These are phyloP conservation scores for Kurtzmaniella quercitrusa DNA, from an alignment of 1,139 yeast species.

Conservation along the genomic window DNA sequence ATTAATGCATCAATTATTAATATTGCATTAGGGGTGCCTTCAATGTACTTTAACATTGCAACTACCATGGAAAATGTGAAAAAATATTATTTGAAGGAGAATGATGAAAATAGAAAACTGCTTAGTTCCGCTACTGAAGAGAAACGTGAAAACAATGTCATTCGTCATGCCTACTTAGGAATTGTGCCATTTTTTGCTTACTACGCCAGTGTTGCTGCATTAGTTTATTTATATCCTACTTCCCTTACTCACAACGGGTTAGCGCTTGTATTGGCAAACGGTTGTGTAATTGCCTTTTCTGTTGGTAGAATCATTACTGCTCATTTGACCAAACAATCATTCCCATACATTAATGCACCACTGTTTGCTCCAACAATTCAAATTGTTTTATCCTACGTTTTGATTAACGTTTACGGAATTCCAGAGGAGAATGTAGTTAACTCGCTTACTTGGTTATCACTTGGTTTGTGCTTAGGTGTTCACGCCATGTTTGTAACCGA, in stretches of 20 bases:
- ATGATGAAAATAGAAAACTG: constrained; percentile 4
- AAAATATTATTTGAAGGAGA: constrained; percentile 34
- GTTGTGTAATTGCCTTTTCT: constrained; percentile 71
- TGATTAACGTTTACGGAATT: constrained; percentile 36
- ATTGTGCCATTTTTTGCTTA: constrained; percentile 67
- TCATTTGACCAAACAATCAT: constrained; percentile 74
- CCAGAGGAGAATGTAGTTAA: constrained; percentile 35
- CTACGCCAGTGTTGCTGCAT: constrained; percentile 50
- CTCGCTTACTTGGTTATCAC: constrained; percentile 63
- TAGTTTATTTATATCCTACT: constrained; percentile 47
- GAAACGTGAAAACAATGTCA: constrained; percentile 18
- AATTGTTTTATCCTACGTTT: constrained; percentile 36
- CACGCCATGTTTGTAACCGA: constrained; percentile 80
- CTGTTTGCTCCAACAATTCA: constrained; percentile 64
- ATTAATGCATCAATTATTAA: constrained; percentile 40
- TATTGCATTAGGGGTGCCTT: constrained; percentile 47
- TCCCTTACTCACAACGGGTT: constrained; percentile 45
- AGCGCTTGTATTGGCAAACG: constrained; percentile 66
- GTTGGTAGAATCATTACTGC: constrained; percentile 90
- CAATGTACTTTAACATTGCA: constrained; percentile 64
- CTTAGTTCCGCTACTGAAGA: constrained; percentile 9
- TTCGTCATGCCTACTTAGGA: constrained; percentile 51
- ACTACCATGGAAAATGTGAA: constrained; percentile 73
- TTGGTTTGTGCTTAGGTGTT: constrained; percentile 72
- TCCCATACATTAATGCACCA: constrained; percentile 72